A percentile compares a stretch with the other conserved stretches of the same genome.
These are phyloP conservation scores for Asterionellopsis glacialis DNA, from an alignment of 108 stramenopile species.

Conservation along the genomic window DNA sequence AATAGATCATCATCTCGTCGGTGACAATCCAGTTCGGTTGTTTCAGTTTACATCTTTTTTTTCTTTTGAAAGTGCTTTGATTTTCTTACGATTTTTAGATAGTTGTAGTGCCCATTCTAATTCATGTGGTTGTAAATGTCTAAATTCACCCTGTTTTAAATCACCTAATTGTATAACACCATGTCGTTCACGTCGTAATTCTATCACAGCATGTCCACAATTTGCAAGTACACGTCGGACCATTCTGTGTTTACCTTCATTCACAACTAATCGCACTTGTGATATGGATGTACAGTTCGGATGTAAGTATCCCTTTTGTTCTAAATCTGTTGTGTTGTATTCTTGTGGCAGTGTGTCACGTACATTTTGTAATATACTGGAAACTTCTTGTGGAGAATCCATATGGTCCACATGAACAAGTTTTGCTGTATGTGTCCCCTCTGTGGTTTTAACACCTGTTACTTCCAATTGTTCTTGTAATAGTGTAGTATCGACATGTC, in stretches of 20 bases:
- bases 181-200: conserved; percentile 57
- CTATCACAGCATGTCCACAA: conserved; percentile 72
- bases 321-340: conserved; percentile 31
- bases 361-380: conserved; percentile 9
- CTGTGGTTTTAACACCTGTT: conserved; percentile 61
- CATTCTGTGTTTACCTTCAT: conserved; percentile 87
- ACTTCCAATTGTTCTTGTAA: conserved; percentile 35
- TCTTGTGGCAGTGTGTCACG: conserved; percentile 32
- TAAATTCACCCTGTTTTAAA: conserved; percentile 47
- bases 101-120: conserved; percentile 44
- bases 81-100: neutral
- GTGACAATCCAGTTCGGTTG: too few relatives aligned
- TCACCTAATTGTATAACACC: conserved; percentile 52
- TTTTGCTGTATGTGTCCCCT: conserved; percentile 56
- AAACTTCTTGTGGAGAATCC: neutral
- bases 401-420: conserved; percentile 35
- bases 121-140: conserved; percentile 54
- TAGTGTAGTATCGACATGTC: conserved; percentile 40
- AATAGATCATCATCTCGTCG: too few relatives aligned
- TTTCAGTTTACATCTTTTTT: too few relatives aligned
- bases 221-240: conserved; percentile 81
- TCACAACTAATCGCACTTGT: conserved; percentile 61
- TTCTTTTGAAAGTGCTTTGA: too few relatives aligned
- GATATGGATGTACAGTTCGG: conserved; percentile 18
- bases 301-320: conserved; percentile 27